Conservation (phyloP, 2,329 filamentous ascomycete species). For the Aureobasidium pullulans region DNA sequence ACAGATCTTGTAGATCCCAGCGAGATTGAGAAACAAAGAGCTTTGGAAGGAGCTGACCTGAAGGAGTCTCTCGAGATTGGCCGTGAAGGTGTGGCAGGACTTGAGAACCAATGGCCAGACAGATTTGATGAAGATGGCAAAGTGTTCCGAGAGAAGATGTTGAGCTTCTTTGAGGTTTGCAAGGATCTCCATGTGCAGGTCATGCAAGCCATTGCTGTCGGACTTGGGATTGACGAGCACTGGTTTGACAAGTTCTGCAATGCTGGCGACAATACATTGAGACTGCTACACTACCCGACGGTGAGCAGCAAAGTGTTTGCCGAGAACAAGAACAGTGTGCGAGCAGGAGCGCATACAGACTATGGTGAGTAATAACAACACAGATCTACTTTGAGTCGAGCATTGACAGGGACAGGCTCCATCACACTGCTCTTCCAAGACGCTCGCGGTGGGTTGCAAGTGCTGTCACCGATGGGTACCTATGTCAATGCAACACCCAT, state of each 20-base stretch:
- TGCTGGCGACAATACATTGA: constrained; percentile 56
- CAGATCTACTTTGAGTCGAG: fast-evolving
- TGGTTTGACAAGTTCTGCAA: constrained; percentile 75
- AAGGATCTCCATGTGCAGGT: constrained; percentile 70
- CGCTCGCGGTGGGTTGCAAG: constrained; percentile 50
- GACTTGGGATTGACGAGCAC: constrained; percentile 56
- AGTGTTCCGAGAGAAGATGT: constrained; percentile 64
- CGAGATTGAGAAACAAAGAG: constrained; percentile 53
- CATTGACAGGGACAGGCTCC: constrained; percentile 23
- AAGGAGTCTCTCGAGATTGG: constrained; percentile 59
- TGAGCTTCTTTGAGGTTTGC: constrained; percentile 66
- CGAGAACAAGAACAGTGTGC: constrained; percentile 41
- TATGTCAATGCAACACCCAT: constrained; percentile 84
- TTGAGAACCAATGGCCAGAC: constrained; percentile 73
- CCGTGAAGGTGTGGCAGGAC: constrained; percentile 50
- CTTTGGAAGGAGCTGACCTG: constrained; percentile 41
- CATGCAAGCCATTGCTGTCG: constrained; percentile 54
- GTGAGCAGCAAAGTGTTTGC: constrained; percentile 53
- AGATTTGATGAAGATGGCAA: constrained; percentile 45
- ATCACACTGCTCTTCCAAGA: constrained; percentile 51
- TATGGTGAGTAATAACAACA: constrained; percentile 37
- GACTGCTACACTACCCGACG: constrained; percentile 42
- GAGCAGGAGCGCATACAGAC: constrained; percentile 71
- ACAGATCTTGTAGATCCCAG: constrained; percentile 47
- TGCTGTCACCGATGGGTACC: constrained; percentile 57